Conservation (phyloP, 176 grass and related monocot genomes). For the Carex myosuroides region DNA sequence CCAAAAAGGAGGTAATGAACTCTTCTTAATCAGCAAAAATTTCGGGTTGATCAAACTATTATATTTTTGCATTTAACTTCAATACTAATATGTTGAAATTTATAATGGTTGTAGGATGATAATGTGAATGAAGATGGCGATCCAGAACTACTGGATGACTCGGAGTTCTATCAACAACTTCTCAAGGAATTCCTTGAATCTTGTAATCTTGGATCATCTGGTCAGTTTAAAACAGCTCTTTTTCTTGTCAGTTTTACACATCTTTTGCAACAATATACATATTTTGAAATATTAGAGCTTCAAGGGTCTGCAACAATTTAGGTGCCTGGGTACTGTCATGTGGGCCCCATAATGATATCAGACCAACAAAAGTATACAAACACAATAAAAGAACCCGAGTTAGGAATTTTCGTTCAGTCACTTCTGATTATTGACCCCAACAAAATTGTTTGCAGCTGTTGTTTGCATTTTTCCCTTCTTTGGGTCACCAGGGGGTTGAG, state of each 20-base stretch:
- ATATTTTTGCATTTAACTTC: background rate
- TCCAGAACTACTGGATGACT: constrained; percentile 77
- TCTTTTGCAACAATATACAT: background rate
- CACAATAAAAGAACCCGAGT: background rate
- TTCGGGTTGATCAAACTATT: background rate
- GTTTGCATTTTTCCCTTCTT: background rate
- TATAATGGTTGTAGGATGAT: constrained; percentile 35
- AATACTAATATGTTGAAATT: constrained; percentile 1
- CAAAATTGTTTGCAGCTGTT: background rate
- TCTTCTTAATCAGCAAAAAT: constrained; percentile 8
- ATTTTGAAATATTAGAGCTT: background rate
- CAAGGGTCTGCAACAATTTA: background rate
- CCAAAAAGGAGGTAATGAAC: constrained; percentile 47
- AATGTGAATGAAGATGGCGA: constrained; percentile 44
- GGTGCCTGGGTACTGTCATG: background rate
- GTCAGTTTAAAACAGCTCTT: constrained; percentile 28
- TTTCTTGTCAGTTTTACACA: background rate
- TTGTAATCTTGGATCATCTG: constrained; percentile 48
- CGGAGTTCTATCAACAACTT: constrained; percentile 92
- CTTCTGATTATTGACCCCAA: background rate
- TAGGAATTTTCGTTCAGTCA: background rate
- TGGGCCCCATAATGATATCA: background rate
- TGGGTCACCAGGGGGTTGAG: background rate
- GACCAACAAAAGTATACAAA: background rate
- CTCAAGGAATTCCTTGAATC: constrained; percentile 93